Evolutionary conservation across 768 basidiomycete species (phyloP).

Genomic region (Mycena galopus): DNA sequence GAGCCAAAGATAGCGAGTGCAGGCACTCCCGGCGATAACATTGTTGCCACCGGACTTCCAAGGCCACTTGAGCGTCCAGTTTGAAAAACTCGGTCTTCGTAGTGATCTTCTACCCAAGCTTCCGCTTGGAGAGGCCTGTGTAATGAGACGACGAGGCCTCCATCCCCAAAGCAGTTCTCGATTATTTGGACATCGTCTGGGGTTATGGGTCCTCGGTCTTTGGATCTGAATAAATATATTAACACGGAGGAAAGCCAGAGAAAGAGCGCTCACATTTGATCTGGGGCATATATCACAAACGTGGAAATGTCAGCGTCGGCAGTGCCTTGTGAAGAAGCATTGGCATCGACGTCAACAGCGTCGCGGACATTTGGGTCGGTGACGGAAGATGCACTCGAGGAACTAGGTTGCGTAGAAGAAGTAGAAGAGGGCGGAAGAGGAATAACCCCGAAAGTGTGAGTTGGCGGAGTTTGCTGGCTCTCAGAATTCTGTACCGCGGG

Average conservation of each 20-base stretch:
- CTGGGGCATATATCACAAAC: conserved; percentile 5
- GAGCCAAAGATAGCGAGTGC: conserved; percentile 19
- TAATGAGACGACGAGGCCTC: background rate
- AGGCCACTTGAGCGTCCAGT: conserved; percentile 3
- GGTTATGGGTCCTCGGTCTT: background rate
- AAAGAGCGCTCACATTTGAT: background rate
- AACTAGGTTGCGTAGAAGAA: too few species aligned
- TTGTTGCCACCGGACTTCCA: conserved; percentile 8
- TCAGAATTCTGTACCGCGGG: background rate
- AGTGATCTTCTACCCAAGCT: conserved; percentile 20
- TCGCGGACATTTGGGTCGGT: background rate
- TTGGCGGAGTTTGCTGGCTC: background rate
- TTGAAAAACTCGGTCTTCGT: background rate
- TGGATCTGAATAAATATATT: background rate
- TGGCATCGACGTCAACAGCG: background rate
- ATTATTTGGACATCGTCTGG: background rate
- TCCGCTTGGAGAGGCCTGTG: conserved; percentile 1
- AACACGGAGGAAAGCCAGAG: background rate
- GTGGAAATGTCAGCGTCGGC: background rate
- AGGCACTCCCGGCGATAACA: conserved; percentile 7
- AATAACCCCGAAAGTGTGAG: background rate
- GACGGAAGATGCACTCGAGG: background rate
- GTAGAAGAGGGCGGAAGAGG: background rate
- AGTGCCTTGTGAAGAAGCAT: background rate
- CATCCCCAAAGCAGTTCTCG: conserved; percentile 1